Evolutionary conservation across 2,329 filamentous ascomycete species (phyloP).

Genomic region (Botrytis porri): DNA sequence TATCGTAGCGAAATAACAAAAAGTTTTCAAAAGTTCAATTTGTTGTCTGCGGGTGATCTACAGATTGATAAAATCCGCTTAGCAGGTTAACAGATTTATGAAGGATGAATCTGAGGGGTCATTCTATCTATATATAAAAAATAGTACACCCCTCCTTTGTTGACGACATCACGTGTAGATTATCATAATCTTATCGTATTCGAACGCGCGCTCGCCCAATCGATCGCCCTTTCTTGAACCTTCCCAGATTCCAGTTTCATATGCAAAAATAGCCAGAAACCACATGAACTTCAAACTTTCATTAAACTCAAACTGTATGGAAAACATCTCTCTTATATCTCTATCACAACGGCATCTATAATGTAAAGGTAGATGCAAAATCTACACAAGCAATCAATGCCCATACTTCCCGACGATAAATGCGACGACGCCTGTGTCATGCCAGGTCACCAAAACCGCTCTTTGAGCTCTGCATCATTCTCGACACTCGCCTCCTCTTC

Average conservation of each 20-base stretch:
- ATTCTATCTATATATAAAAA: not conserved
- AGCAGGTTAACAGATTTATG: not conserved
- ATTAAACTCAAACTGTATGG: not conserved
- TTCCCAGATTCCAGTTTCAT: constrained; percentile 10
- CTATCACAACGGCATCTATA: constrained; percentile 8
- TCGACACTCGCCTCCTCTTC: constrained; percentile 57
- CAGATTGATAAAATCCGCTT: not conserved
- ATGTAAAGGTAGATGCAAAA: constrained; percentile 25
- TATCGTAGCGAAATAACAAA: not conserved
- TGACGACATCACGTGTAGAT: constrained; percentile 14
- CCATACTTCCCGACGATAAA: constrained; percentile 32
- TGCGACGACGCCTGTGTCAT: constrained; percentile 32
- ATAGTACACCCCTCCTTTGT: constrained; percentile 12
- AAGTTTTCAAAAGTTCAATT: not conserved
- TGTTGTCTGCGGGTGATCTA: not conserved
- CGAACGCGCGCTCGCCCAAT: constrained; percentile 1
- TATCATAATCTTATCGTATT: constrained; percentile 18
- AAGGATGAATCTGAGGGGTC: not conserved
- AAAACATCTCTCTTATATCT: not conserved
- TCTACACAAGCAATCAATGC: constrained; percentile 31
- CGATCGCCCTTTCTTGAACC: not conserved
- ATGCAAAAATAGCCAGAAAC: constrained; percentile 8
- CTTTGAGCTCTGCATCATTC: constrained; percentile 33
- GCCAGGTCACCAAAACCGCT: constrained; percentile 27
- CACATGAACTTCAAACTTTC: not conserved